These are phyloP conservation scores for Xanthoconium purpureum DNA, from an alignment of 768 basidiomycete genomes.

Conservation along the genomic window DNA sequence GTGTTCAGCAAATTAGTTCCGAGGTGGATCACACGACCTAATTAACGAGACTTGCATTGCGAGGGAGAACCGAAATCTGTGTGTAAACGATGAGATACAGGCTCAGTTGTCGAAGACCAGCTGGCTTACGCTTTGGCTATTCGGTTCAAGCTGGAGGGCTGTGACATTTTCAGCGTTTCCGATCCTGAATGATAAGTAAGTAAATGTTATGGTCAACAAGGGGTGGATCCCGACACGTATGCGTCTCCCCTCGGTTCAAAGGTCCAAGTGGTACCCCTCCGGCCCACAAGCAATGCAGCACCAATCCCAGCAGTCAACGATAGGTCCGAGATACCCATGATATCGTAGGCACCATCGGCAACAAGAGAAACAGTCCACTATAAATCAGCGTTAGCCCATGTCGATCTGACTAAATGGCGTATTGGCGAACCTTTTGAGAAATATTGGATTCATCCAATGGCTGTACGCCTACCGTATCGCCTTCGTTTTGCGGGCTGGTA, in stretches of 20 bases:
- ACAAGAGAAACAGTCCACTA: neutral
- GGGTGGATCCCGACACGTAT: neutral
- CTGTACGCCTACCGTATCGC: neutral
- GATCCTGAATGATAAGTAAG: neutral
- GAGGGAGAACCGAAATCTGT: neutral
- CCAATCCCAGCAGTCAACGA: neutral
- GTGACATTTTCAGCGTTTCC: neutral
- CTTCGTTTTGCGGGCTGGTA: neutral
- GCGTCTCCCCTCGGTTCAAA: neutral
- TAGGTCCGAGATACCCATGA: neutral
- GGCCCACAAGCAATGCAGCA: neutral
- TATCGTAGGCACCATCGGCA: neutral
- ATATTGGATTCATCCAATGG: neutral
- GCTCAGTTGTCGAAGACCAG: no score
- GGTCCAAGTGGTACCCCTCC: neutral
- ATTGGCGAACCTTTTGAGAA: neutral
- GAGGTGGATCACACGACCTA: neutral
- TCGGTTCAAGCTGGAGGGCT: neutral
- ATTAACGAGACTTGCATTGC: neutral
- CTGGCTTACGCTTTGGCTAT: neutral
- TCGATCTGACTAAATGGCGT: neutral
- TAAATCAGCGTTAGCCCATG: neutral
- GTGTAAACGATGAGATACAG: neutral
- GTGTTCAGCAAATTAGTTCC: neutral
- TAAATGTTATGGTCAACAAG: neutral